Evolutionary conservation across 805 yeast species (phyloP), one percentile per base, ranked within the genome.

Genomic region (Metschnikowia anglica): DNA sequence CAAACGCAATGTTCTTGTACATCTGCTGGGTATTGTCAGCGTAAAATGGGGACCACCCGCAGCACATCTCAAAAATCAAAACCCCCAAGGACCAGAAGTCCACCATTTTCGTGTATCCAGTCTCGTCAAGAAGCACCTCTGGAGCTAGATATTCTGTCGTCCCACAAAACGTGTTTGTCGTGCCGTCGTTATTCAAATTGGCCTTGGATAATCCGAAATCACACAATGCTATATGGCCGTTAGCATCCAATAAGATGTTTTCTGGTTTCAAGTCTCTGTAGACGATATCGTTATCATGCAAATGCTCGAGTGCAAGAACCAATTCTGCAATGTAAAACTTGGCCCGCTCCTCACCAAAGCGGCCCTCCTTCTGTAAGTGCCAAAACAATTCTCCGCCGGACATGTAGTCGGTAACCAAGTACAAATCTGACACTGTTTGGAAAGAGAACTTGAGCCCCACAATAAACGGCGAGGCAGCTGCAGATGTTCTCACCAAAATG

Each of bases 71-170:
- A 66, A 93, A 93, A 34, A 93, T 89, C 45, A 93, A 72, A 19
- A 93, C 99, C 47, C 99, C 99, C 45, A 93, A 71, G 2, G 98
- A 90, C 99, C 99, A 93, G 58, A 93, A 93, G 65, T 93, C 99
- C 48, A 93, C 99, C 98, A 93, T 91, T 66, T 90, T 89, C 28
- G 98, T 93, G 69, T 93, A 93, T 13, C 99, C 99, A 41, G 87
- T 79, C 65, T 93, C 99, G 68, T 93, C 98, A 41, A 93, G 74
- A 53, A 93, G 73, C 13, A 93, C 95, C 65, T 93, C 99, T 2
- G 99, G 99, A 0, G 99, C 99, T 50, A 93, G 74, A 64, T 93
- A 93, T 70, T 93, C 99, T 5, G 99, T 93, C 16, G 99, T 93
- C 45, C 99, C 99, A 67, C 99, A 93, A 58, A 93, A 93, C 0